Percentiles rank a stretch among this genome's conserved stretches.
Conservation (phyloP, 2,329 filamentous ascomycete genomes). For the Helotiales sp. region DNA sequence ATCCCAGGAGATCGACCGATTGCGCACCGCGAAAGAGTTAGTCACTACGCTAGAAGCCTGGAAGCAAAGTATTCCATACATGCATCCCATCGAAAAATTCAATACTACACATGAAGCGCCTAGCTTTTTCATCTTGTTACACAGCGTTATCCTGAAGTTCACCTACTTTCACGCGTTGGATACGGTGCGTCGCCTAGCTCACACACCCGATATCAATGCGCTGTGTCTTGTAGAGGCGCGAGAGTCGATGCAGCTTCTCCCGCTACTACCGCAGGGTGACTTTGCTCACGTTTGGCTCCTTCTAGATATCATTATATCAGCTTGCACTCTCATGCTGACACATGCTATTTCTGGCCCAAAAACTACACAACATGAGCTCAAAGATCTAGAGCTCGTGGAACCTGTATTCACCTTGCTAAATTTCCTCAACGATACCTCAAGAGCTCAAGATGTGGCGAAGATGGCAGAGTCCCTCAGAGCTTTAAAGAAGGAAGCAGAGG, state of each 20-base stretch:
- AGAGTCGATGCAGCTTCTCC: conserved; percentile 29
- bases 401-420: conserved; percentile 19
- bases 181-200: conserved; percentile 25
- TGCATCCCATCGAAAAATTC: conserved; percentile 16
- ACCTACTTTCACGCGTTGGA: conserved; percentile 30
- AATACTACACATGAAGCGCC: conserved; percentile 14
- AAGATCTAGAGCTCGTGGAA: conserved; percentile 19
- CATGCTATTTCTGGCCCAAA: conserved; percentile 11
- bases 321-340: conserved; percentile 18
- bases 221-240: conserved; percentile 29
- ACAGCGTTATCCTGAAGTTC: conserved; percentile 30
- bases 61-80: conserved; percentile 24
- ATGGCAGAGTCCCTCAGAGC: conserved; percentile 17
- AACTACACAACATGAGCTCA: conserved; percentile 15
- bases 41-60: conserved; percentile 28
- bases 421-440: conserved; percentile 16
- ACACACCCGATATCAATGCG: conserved; percentile 12
- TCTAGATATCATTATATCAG: conserved; percentile 18
- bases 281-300: conserved; percentile 21
- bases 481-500: conserved; percentile 16
- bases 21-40: conserved; percentile 26
- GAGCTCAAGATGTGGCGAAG: conserved; percentile 17
- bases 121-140: conserved; percentile 25
- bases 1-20: conserved; percentile 21
- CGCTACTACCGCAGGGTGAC: conserved; percentile 27